Conservation (phyloP, 495 filamentous ascomycete genomes). For the Aspergillus sparsus region DNA sequence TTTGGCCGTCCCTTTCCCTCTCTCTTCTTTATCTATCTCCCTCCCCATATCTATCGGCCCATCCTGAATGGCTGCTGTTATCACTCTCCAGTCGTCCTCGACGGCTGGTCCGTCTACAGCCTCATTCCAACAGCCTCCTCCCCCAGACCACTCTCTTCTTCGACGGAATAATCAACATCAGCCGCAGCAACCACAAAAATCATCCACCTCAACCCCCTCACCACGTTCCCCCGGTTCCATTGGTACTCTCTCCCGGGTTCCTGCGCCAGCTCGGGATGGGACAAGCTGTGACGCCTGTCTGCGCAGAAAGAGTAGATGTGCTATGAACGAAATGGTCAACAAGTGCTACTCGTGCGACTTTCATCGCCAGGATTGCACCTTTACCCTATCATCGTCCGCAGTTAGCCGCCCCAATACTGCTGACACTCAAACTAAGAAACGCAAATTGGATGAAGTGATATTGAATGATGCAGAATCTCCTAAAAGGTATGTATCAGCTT, state of each 20-base stretch:
- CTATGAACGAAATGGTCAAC: conserved; percentile 66
- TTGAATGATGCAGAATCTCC: conserved; percentile 38
- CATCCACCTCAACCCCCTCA: conserved; percentile 29
- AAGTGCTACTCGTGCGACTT: conserved; percentile 57
- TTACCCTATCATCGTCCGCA: conserved; percentile 34
- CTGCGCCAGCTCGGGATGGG: conserved; percentile 46
- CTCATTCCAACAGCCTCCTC: conserved; percentile 31
- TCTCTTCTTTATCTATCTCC: conserved; percentile 10
- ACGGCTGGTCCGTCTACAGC: conserved; percentile 29
- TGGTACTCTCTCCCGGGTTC: conserved; percentile 30
- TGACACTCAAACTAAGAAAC: conserved; percentile 72
- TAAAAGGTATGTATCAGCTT: conserved; percentile 41
- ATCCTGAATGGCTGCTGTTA: conserved; percentile 45
- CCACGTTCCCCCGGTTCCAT: conserved; percentile 29
- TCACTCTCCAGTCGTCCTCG: conserved; percentile 48
- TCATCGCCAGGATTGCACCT: conserved; percentile 57
- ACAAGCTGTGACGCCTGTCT: conserved; percentile 77
- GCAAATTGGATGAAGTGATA: conserved; percentile 54
- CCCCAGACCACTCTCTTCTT: conserved; percentile 30
- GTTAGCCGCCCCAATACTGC: conserved; percentile 26
- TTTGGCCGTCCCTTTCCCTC: background rate
- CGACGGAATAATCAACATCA: conserved; percentile 27
- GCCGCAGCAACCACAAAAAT: conserved; percentile 23
- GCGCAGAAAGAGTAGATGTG: conserved; percentile 83
- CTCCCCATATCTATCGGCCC: conserved; percentile 13